A percentile compares a stretch with the other conserved stretches of the same genome.
phyloP scores from a whole-genome alignment of 495 filamentous ascomycete species.

The Penicillium paxilli region DNA sequence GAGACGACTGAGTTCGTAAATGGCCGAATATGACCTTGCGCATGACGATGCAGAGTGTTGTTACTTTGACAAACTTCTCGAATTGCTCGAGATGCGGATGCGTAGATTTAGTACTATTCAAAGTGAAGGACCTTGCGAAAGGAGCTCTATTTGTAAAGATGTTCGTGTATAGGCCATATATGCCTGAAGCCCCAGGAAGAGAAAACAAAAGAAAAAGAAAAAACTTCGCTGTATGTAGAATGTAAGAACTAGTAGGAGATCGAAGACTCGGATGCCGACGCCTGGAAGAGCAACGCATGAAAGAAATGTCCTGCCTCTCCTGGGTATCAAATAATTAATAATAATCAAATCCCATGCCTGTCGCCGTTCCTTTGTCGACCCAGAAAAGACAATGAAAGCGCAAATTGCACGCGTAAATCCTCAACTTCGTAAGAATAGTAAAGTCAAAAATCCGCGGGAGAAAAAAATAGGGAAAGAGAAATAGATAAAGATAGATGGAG shows the following conservation, averaged over 20 bases:
- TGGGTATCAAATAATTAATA: constrained; percentile 19
- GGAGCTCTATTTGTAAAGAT: not conserved
- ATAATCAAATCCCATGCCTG: constrained; percentile 2
- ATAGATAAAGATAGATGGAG: not conserved
- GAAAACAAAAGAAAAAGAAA: not conserved
- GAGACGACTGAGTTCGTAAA: too few relatives aligned
- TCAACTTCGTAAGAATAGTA: not conserved
- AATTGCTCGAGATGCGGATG: too few relatives aligned
- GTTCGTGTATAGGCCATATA: not conserved
- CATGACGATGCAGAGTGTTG: too few relatives aligned
- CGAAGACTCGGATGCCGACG: not conserved
- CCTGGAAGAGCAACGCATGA: constrained; percentile 2
- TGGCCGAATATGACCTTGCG: too few relatives aligned
- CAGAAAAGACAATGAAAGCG: not conserved
- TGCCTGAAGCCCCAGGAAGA: not conserved
- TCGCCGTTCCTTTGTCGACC: not conserved
- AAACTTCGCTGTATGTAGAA: not conserved
- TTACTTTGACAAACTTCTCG: too few relatives aligned
- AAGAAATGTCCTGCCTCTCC: constrained; percentile 3
- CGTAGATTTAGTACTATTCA: too few relatives aligned
- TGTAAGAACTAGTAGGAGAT: not conserved
- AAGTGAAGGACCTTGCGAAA: too few relatives aligned
- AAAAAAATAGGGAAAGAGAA: not conserved
- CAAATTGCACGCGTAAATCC: not conserved
- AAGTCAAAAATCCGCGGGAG: not conserved